Conservation (phyloP, 306 rosid species). For the Begonia masoniana region DNA sequence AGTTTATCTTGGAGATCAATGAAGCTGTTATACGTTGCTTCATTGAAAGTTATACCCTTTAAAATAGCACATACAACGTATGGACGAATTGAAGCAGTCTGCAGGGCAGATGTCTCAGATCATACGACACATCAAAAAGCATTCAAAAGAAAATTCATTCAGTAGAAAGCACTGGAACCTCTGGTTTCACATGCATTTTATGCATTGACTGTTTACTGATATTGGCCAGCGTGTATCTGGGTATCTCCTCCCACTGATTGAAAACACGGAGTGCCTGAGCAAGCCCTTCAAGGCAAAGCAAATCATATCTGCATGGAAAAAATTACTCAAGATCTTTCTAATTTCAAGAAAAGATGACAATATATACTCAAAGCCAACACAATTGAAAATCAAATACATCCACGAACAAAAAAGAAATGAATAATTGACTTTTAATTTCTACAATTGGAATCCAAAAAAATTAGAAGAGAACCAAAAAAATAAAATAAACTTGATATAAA, state of each 20-base stretch:
- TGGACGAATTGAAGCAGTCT: constrained; percentile 74
- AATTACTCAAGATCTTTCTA: no score
- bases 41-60: constrained; percentile 63
- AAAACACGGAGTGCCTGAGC: constrained; percentile 75
- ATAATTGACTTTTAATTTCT: no score
- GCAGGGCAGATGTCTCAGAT: constrained; percentile 14
- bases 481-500: no score
- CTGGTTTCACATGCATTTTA: constrained; percentile 79
- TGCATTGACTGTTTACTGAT: constrained; percentile 46
- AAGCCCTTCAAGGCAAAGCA: constrained; percentile 89
- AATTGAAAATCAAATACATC: no score
- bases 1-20: constrained; percentile 97
- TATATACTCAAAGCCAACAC: no score
- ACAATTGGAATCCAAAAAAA: no score
- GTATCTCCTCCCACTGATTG: constrained; percentile 38
- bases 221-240: constrained; percentile 42
- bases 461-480: no score
- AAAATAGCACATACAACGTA: constrained; percentile 72
- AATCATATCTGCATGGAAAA: constrained; percentile 50
- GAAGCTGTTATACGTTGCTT: constrained; percentile 74
- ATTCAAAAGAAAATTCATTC: not conserved
- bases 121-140: constrained; percentile 4
- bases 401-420: no score
- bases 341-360: no score
- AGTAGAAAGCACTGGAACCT: constrained; percentile 30